These are phyloP conservation scores for Phytophthora crassamura DNA, from an alignment of 352 stramenopile genomes.

Conservation along the genomic window DNA sequence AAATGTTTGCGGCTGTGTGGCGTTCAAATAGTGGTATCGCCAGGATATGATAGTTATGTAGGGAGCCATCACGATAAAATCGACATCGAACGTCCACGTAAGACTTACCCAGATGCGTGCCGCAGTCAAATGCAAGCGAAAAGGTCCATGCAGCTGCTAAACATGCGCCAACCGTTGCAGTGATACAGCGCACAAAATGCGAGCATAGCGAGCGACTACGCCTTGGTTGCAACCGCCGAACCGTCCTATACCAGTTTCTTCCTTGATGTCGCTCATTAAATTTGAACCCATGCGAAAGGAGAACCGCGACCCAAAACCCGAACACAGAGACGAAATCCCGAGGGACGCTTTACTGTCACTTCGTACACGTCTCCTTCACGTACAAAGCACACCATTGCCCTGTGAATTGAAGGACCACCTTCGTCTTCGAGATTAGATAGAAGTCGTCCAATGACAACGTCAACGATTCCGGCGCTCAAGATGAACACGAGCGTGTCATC, in stretches of 20 bases:
- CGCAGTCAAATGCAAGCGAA: conserved; percentile 12
- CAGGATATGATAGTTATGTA: conserved; percentile 19
- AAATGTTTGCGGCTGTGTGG: conserved; percentile 20
- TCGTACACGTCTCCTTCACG: conserved; percentile 9
- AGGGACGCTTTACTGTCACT: conserved; percentile 13
- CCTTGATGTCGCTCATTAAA: conserved; percentile 17
- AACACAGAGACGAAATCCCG: conserved; percentile 22
- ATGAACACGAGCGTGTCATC: background rate
- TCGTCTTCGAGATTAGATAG: conserved; percentile 1
- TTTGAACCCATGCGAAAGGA: conserved; percentile 21
- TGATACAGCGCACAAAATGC: conserved; percentile 15
- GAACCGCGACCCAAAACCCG: conserved; percentile 18
- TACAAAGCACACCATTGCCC: background rate
- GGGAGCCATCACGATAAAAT: background rate
- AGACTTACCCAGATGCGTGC: conserved; percentile 10
- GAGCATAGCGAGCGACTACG: conserved; percentile 8
- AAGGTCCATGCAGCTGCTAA: conserved; percentile 9
- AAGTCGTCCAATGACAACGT: background rate
- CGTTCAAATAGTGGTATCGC: conserved; percentile 12
- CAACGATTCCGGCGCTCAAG: background rate
- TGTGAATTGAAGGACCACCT: background rate
- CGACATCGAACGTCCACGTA: conserved; percentile 21
- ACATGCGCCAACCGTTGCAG: background rate
- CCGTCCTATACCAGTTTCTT: conserved; percentile 5
- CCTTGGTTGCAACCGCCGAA: too few relatives aligned